Percentiles rank a stretch among this genome's conserved stretches.
Evolutionary conservation across 495 filamentous ascomycete genomes (phyloP).

Genomic region (Trichoderma reesei): DNA sequence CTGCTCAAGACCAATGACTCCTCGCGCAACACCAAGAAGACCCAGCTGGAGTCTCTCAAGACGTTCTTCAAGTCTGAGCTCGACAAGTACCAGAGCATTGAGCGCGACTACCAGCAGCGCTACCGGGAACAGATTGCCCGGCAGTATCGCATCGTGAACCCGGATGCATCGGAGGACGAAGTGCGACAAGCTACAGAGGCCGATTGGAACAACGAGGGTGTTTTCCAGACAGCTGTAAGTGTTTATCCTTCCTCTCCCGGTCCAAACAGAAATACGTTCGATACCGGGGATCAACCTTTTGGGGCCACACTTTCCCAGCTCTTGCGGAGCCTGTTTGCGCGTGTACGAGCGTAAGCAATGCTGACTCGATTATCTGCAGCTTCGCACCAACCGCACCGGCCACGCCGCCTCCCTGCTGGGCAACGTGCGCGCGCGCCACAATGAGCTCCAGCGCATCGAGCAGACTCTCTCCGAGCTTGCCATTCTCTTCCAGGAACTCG

Average conservation of each 20-base stretch:
- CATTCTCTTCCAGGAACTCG: conserved; percentile 56
- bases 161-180: conserved; percentile 55
- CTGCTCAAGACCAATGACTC: conserved; percentile 45
- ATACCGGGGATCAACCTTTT: not conserved
- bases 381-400: conserved; percentile 58
- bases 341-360: not conserved
- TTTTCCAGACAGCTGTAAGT: conserved; percentile 65
- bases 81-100: conserved; percentile 53
- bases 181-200: conserved; percentile 52
- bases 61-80: conserved; percentile 53
- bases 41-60: conserved; percentile 56
- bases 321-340: conserved; percentile 12
- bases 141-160: conserved; percentile 69
- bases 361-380: conserved; percentile 30
- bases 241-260: not conserved
- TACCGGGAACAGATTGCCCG: conserved; percentile 63
- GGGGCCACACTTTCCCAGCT: not conserved
- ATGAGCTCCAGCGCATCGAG: conserved; percentile 65
- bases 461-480: conserved; percentile 54
- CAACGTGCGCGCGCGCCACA: conserved; percentile 65
- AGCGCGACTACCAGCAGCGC: conserved; percentile 51
- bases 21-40: conserved; percentile 45
- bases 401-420: conserved; percentile 57
- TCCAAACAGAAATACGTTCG: conserved; percentile 2
- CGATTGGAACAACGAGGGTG: conserved; percentile 64